Conservation (phyloP, 768 basidiomycete genomes). For the Hericium alpestre region DNA sequence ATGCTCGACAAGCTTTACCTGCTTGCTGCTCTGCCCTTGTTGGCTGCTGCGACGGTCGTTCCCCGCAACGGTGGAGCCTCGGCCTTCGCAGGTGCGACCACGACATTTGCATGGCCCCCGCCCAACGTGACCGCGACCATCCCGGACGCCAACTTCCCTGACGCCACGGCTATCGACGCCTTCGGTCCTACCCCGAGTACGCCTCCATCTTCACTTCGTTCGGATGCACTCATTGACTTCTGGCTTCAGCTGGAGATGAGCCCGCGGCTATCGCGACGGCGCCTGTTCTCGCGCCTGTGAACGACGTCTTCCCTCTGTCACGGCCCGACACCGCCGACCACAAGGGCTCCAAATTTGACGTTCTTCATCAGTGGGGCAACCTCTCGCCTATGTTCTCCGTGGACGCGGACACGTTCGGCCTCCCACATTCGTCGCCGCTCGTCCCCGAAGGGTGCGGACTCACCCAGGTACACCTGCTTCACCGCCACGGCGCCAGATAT, state of each 20-base stretch:
- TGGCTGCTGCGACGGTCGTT: background rate
- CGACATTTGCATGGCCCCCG: slow-evolving; percentile 33
- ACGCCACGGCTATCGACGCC: slow-evolving; percentile 32
- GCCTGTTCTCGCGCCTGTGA: slow-evolving; percentile 26
- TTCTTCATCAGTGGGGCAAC: slow-evolving; percentile 37
- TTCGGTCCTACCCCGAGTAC: slow-evolving; percentile 39
- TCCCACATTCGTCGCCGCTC: slow-evolving; percentile 33
- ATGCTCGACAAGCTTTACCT: background rate
- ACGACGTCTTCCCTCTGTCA: slow-evolving; percentile 32
- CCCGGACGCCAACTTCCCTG: slow-evolving; percentile 28
- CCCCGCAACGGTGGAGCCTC: slow-evolving; percentile 18
- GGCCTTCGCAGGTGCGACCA: slow-evolving; percentile 32
- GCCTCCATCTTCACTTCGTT: slow-evolving; percentile 1
- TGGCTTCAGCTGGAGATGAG: slow-evolving; percentile 18
- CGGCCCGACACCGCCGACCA: slow-evolving; percentile 26
- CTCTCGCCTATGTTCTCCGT: slow-evolving; percentile 43
- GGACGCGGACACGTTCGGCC: slow-evolving; percentile 32
- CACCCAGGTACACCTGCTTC: slow-evolving; percentile 31
- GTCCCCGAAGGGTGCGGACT: slow-evolving; percentile 38
- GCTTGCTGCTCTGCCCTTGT: background rate
- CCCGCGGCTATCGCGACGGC: slow-evolving; percentile 22
- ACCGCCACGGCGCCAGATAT: slow-evolving; percentile 35
- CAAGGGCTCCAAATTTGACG: slow-evolving; percentile 28
- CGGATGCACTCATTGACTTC: background rate
- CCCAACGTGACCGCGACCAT: slow-evolving; percentile 23